Conservation (phyloP, 148 eudicot species). For the Bassia scoparia region DNA sequence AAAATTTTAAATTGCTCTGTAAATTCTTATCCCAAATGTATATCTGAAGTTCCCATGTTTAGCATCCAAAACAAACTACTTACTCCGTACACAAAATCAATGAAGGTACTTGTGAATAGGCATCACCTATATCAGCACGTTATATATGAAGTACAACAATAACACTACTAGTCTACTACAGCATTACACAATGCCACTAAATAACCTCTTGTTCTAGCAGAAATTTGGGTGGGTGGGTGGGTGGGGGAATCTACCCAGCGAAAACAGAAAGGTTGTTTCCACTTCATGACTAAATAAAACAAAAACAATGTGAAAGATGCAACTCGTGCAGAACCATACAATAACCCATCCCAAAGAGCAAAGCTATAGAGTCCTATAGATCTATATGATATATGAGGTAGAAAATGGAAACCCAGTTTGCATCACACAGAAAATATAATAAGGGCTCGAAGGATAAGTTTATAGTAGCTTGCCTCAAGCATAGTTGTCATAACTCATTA, state of each 20-base stretch:
- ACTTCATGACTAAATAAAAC: background rate
- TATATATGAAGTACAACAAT: background rate
- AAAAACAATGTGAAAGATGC: background rate
- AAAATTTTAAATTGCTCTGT: too few relatives aligned
- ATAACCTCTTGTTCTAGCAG: background rate
- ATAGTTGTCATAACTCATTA: background rate
- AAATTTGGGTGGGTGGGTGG: too few relatives aligned
- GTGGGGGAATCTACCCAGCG: background rate
- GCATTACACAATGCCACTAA: background rate
- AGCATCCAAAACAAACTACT: slow-evolving; percentile 4
- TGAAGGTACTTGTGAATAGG: background rate
- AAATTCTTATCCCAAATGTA: too few relatives aligned
- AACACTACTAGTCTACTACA: background rate
- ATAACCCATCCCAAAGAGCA: background rate
- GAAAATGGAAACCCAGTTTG: background rate
- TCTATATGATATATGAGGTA: background rate
- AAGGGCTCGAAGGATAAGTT: too few relatives aligned
- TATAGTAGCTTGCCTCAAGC: background rate
- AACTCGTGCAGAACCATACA: background rate
- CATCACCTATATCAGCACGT: background rate
- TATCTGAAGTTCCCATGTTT: background rate
- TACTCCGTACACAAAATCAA: too few relatives aligned
- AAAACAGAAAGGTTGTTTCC: background rate
- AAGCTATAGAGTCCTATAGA: background rate
- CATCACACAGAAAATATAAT: background rate